Evolutionary conservation across 768 basidiomycete species (phyloP), one percentile per base, ranked within the genome.

Genomic region (Naganishia vaughanmartiniae): DNA sequence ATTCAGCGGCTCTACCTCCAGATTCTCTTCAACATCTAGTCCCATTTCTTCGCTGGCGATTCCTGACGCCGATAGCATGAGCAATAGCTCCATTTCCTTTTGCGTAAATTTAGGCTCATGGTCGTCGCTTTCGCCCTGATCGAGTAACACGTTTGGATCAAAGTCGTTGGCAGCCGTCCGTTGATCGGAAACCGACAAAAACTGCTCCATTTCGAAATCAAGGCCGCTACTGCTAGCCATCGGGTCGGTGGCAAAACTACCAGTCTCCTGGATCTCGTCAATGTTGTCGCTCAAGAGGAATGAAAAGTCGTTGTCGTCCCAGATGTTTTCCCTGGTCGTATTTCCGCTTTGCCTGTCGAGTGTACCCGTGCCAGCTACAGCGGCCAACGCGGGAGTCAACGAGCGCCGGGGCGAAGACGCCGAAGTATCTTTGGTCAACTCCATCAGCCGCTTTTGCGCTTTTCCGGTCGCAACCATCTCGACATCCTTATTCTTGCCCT

Each of bases 71-170:
- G 69, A 53, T 24, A 70, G 42, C 60, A 60, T 53, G 6, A 70
- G 31, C 19, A 70, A 51, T 34, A 70, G 36, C 12, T 70, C 55
- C 60, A 70, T 65, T 39, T 70, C 69, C 48, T 70, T 57, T 55
- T 58, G 60, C 34, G 69, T 65, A 19, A 70, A 70, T 30, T 70
- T 70, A 11, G 55, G 54, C 26, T 69, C 68, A 15, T 70, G 60
- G 21, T 54, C 57, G n/a, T 63, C 65, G 60, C 39, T 46, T 24
- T 51, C 60, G 60, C 60, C 60, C 26, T 39, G 34, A n/a, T 42
- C 39, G 17, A 63, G 28, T 24, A 63, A 24, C 1, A 14, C 48
- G 24, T 57, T 45, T 11, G 60, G 53, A 34, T 65, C 10, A 55
- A 70, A 45, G 51, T 70, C 45, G 30, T 31, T 11, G 39, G 31